Conservation (phyloP, 805 yeast genomes). For the Lipomyces lipofer region DNA sequence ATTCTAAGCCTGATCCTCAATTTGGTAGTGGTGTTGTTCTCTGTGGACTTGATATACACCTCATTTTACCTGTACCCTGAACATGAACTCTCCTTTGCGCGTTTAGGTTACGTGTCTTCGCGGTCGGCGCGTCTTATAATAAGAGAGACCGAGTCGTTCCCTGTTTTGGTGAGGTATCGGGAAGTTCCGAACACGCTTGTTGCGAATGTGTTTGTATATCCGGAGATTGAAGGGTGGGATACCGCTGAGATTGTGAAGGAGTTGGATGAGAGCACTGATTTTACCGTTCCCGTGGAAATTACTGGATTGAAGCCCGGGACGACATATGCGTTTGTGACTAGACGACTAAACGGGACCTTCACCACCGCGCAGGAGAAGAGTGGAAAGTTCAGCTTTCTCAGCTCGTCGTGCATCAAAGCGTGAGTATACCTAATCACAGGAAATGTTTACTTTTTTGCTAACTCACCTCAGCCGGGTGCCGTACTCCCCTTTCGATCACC, state of each 20-base stretch:
- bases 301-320: constrained; percentile 22
- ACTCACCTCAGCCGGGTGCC: constrained; percentile 25
- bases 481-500: constrained; percentile 28
- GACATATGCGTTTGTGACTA: constrained; percentile 15
- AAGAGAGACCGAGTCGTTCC: constrained; percentile 19
- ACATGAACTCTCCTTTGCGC: constrained; percentile 19
- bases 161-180: constrained; percentile 12
- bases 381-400: constrained; percentile 29
- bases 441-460: neutral
- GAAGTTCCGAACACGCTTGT: neutral
- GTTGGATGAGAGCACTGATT: constrained; percentile 20
- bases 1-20: constrained; percentile 11
- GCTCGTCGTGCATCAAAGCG: constrained; percentile 34
- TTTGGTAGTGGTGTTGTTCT: constrained; percentile 7
- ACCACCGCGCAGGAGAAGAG: constrained; percentile 19
- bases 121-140: constrained; percentile 20
- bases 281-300: constrained; percentile 14
- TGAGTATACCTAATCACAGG: neutral
- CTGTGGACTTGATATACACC: constrained; percentile 23
- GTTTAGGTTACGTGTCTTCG: constrained; percentile 30
- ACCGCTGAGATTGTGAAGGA: neutral
- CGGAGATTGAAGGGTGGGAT: constrained; percentile 6
- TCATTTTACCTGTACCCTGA: constrained; percentile 22
- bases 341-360: constrained; percentile 26
- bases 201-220: neutral